Percentiles rank a stretch among this genome's conserved stretches.
These are phyloP conservation scores for Diospyros lotus DNA, from an alignment of 148 eudicot genomes.

Conservation along the genomic window DNA sequence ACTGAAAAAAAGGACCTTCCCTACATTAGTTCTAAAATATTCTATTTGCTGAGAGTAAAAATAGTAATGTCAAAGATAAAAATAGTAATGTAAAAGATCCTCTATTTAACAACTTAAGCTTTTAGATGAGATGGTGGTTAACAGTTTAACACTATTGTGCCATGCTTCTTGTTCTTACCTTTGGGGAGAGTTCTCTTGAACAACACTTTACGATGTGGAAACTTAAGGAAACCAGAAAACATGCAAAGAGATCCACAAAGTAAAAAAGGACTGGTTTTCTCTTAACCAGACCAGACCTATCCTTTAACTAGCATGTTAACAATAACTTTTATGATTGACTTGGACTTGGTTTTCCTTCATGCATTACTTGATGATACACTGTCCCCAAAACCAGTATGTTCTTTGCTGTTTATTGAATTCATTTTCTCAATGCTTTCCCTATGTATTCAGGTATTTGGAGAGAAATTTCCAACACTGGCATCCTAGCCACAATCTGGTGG, in stretches of 20 bases:
- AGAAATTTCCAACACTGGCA: constrained; percentile 33
- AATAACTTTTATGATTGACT: background rate
- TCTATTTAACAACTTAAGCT: no score
- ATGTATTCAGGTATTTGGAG: constrained; percentile 39
- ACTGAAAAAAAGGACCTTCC: no score
- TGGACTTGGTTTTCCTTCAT: background rate
- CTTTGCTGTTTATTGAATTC: background rate
- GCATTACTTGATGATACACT: background rate
- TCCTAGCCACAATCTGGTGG: constrained; percentile 37
- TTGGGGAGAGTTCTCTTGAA: no score
- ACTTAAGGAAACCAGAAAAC: background rate
- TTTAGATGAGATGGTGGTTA: no score
- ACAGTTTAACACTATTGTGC: no score
- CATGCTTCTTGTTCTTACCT: no score
- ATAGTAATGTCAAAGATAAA: no score
- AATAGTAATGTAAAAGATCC: no score
- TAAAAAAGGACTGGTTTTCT: background rate
- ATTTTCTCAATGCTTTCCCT: constrained; percentile 10
- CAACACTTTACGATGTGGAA: background rate
- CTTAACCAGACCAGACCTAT: background rate
- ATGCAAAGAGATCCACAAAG: background rate
- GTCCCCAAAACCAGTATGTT: background rate
- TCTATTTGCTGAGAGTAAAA: no score
- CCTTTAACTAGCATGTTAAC: no score
- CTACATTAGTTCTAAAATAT: no score